A percentile compares a stretch with the other conserved stretches of the same genome.
These are phyloP conservation scores for Sclerotinia sclerotiorum DNA, from an alignment of 2,329 filamentous ascomycete genomes.

Conservation along the genomic window DNA sequence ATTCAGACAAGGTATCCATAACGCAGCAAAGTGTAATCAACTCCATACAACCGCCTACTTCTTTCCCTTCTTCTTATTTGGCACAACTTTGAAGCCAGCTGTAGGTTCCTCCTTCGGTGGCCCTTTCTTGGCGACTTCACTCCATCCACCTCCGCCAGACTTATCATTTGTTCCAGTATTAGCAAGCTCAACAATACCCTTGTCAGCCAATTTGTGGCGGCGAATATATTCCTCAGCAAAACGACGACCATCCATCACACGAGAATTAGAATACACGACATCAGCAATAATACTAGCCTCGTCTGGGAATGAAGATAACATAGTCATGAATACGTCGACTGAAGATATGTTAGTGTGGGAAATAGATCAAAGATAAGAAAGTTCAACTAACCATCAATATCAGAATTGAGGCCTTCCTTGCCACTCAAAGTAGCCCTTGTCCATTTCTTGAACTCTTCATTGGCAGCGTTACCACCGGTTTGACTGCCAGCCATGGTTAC, in stretches of 20 bases:
- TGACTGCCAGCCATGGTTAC: constrained; percentile 46
- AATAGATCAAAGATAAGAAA: not conserved
- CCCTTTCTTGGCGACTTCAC: constrained; percentile 94
- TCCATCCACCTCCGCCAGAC: constrained; percentile 85
- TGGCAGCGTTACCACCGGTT: constrained; percentile 51
- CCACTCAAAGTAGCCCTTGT: constrained; percentile 69
- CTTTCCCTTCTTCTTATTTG: constrained; percentile 88
- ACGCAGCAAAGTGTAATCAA: constrained; percentile 30
- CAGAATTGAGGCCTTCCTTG: constrained; percentile 64
- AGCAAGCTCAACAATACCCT: constrained; percentile 75
- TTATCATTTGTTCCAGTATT: constrained; percentile 52
- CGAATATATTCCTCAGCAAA: constrained; percentile 94
- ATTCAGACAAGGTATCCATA: constrained; percentile 31
- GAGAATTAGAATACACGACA: constrained; percentile 81
- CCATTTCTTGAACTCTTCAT: constrained; percentile 96
- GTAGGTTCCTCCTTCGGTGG: constrained; percentile 46
- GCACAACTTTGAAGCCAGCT: constrained; percentile 80
- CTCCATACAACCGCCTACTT: constrained; percentile 49
- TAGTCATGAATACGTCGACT: constrained; percentile 72
- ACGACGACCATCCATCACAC: constrained; percentile 86
- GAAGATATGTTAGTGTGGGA: constrained; percentile 40
- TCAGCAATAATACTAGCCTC: constrained; percentile 84
- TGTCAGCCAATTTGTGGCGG: constrained; percentile 89
- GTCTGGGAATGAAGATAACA: constrained; percentile 71
- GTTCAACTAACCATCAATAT: constrained; percentile 60